These are phyloP conservation scores for Hibiscus tridactylites DNA, from an alignment of 345 rosid genomes.

Conservation along the genomic window DNA sequence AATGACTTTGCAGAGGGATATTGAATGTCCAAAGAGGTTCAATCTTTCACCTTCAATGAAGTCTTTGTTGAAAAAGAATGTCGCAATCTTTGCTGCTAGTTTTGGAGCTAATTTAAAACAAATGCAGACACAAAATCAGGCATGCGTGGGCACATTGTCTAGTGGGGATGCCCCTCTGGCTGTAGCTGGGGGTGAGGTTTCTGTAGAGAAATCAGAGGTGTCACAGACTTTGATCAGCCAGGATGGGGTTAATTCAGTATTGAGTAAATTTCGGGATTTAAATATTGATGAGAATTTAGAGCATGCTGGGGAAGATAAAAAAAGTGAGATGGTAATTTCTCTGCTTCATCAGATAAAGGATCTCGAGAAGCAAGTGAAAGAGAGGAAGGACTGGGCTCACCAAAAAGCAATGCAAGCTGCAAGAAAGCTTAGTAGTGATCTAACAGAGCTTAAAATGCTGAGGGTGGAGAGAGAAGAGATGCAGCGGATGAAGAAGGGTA, in stretches of 20 bases:
- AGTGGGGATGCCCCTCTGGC: conserved; percentile 22
- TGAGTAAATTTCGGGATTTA: conserved; percentile 67
- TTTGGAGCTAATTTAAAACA: conserved; percentile 66
- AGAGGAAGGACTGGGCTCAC: conserved; percentile 91
- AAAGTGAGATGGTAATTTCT: conserved; percentile 63
- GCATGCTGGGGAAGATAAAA: conserved; percentile 46
- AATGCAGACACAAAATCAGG: conserved; percentile 34
- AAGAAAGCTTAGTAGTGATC: conserved; percentile 67
- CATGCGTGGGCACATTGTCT: conserved; percentile 28
- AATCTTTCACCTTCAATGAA: conserved; percentile 82
- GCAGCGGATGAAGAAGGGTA: conserved; percentile 75
- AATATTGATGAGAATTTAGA: conserved; percentile 72
- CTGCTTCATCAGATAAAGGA: conserved; percentile 63
- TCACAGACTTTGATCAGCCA: conserved; percentile 31
- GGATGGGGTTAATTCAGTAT: conserved; percentile 46
- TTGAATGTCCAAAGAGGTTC: conserved; percentile 82
- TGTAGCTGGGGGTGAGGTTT: conserved; percentile 20
- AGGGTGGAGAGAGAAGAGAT: conserved; percentile 81
- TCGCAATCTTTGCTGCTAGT: conserved; percentile 81
- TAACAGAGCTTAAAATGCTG: conserved; percentile 70
- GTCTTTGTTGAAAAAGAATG: conserved; percentile 76
- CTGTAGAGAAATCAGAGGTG: conserved; percentile 39
- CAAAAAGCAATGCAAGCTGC: conserved; percentile 99
- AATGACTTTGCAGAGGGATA: conserved; percentile 47
- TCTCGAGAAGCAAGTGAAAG: conserved; percentile 71